These are phyloP conservation scores for Botrytis byssoidea DNA, from an alignment of 2,329 filamentous ascomycete genomes.

Conservation along the genomic window DNA sequence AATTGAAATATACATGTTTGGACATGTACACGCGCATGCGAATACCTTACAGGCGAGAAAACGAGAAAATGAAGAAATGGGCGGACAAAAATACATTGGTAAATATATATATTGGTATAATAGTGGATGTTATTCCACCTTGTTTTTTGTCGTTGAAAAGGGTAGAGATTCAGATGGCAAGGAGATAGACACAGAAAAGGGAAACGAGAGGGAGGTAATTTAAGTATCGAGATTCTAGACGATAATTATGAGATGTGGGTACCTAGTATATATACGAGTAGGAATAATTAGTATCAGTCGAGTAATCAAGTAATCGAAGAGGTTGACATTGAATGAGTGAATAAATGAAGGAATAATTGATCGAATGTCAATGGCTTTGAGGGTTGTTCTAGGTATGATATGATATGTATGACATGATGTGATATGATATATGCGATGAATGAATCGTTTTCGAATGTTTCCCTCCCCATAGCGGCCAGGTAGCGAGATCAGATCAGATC, in stretches of 20 bases:
- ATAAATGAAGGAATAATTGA: no score
- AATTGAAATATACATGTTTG: neutral
- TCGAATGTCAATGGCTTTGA: no score
- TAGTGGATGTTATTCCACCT: neutral
- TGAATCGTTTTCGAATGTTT: neutral
- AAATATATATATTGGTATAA: neutral
- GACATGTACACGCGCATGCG: neutral
- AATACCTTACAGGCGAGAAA: neutral
- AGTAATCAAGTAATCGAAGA: neutral
- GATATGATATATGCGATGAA: neutral
- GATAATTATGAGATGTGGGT: neutral
- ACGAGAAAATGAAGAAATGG: neutral
- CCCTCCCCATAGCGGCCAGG: neutral
- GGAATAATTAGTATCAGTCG: neutral
- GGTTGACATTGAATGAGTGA: neutral
- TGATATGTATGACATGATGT: no score
- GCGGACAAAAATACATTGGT: neutral
- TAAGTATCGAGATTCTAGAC: neutral
- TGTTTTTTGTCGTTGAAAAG: neutral
- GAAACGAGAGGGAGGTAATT: neutral
- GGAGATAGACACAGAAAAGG: neutral
- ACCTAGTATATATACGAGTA: neutral
- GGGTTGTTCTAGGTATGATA: no score
- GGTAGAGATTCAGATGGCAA: neutral
- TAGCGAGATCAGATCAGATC: neutral